Conservation (phyloP, 1,284 basidiomycete species). For the Fomes fomentarius region DNA sequence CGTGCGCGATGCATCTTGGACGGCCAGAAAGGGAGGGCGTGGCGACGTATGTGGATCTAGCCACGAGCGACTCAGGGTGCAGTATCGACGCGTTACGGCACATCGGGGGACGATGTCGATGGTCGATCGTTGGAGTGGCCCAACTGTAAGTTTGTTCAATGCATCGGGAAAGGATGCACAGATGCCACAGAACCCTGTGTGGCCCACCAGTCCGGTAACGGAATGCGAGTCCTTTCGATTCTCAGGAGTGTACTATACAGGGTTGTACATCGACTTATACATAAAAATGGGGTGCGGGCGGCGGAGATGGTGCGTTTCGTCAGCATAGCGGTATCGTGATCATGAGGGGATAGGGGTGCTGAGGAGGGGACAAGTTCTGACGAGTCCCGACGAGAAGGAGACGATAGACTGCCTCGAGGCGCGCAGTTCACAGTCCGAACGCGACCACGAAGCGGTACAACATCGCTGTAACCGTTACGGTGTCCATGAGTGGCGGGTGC, state of each 20-base stretch:
- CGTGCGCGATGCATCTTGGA: neutral
- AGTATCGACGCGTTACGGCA: slow-evolving; percentile 20
- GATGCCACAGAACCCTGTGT: slow-evolving; percentile 2
- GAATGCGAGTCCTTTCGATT: slow-evolving; percentile 21
- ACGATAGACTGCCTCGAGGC: slow-evolving; percentile 18
- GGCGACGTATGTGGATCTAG: slow-evolving; percentile 7
- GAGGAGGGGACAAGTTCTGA: neutral
- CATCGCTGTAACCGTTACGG: slow-evolving; percentile 80
- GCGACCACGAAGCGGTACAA: slow-evolving; percentile 76
- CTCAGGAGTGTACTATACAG: slow-evolving; percentile 25
- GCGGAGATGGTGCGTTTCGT: slow-evolving; percentile 24
- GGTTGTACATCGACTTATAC: slow-evolving; percentile 30
- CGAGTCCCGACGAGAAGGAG: slow-evolving; percentile 5
- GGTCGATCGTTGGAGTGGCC: slow-evolving; percentile 10
- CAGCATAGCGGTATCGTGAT: slow-evolving; percentile 4
- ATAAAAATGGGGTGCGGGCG: slow-evolving; percentile 18
- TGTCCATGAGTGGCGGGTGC: slow-evolving; percentile 87
- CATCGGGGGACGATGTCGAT: slow-evolving; percentile 21
- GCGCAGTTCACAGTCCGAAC: slow-evolving; percentile 58
- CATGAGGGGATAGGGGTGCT: neutral
- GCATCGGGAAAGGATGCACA: slow-evolving; percentile 1
- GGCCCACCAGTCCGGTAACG: slow-evolving; percentile 20
- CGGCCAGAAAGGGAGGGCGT: slow-evolving; percentile 13
- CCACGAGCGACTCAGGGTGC: neutral
- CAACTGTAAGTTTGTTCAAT: slow-evolving; percentile 13